Evolutionary conservation across 2,329 filamentous ascomycete species (phyloP).

Genomic region (Penicillium italicum): DNA sequence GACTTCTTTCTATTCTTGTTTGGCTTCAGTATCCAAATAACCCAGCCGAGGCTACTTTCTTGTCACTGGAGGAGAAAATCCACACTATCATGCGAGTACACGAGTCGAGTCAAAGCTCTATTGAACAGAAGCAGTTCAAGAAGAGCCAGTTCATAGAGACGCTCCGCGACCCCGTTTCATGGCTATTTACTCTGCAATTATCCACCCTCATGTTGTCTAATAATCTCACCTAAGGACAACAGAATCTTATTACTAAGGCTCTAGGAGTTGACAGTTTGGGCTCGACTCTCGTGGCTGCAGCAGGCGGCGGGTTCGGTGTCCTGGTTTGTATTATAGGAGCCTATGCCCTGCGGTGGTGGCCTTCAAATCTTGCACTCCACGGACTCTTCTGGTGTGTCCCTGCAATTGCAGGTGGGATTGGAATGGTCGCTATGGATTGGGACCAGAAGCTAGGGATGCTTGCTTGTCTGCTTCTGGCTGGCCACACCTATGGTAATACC

Average conservation of each 20-base stretch:
- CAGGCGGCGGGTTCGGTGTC: constrained; percentile 38
- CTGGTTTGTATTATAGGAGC: constrained; percentile 34
- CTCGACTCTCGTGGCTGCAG: constrained; percentile 41
- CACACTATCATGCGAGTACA: constrained; percentile 16
- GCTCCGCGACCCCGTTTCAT: constrained; percentile 25
- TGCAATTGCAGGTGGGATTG: constrained; percentile 26
- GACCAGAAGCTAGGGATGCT: constrained; percentile 29
- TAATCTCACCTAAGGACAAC: constrained; percentile 41
- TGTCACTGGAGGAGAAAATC: constrained; percentile 14
- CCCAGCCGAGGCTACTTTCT: constrained; percentile 13
- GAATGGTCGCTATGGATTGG: constrained; percentile 33
- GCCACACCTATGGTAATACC: constrained; percentile 32
- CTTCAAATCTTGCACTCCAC: constrained; percentile 32
- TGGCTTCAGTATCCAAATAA: constrained; percentile 20
- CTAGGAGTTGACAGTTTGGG: constrained; percentile 39
- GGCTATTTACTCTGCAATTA: constrained; percentile 29
- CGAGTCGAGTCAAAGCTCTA: constrained; percentile 15
- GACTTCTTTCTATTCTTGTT: constrained; percentile 26
- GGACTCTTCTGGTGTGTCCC: constrained; percentile 32
- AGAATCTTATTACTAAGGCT: constrained; percentile 37
- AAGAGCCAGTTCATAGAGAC: constrained; percentile 14
- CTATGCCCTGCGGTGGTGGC: constrained; percentile 29
- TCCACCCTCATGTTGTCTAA: constrained; percentile 32
- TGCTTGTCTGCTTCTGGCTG: constrained; percentile 32
- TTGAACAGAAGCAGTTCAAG: constrained; percentile 22